A percentile compares a stretch with the other conserved stretches of the same genome.
Evolutionary conservation across 1,284 basidiomycete species (phyloP).

Genomic region (Wallemia hederae): DNA sequence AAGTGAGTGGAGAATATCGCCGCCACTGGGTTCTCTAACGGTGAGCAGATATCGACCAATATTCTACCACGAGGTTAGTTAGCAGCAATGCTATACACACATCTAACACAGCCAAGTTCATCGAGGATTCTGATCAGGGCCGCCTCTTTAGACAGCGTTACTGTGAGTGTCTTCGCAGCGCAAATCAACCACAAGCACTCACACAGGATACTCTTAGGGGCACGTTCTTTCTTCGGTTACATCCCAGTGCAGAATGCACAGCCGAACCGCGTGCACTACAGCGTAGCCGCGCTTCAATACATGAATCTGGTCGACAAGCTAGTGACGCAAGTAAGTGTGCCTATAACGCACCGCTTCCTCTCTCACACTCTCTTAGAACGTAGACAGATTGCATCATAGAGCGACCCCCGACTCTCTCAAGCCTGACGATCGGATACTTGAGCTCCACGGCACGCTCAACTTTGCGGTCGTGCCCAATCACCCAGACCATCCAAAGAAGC

Average conservation of each 20-base stretch:
- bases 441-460: conserved; percentile 66
- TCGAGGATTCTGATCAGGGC: conserved; percentile 31
- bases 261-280: conserved; percentile 64
- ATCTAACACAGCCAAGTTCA: background rate
- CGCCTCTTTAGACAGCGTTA: conserved; percentile 18
- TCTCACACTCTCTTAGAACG: conserved; percentile 12
- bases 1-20: background rate
- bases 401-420: conserved; percentile 18
- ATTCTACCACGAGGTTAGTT: background rate
- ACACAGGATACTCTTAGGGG: background rate
- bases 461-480: background rate
- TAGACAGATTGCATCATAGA: conserved; percentile 67
- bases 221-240: conserved; percentile 30
- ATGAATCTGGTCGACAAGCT: conserved; percentile 30
- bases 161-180: background rate
- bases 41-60: background rate
- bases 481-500: conserved; percentile 39
- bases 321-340: conserved; percentile 45
- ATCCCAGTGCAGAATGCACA: conserved; percentile 43
- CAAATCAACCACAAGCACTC: background rate
- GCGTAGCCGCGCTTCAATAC: conserved; percentile 49
- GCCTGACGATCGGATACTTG: conserved; percentile 27
- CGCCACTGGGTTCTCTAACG: background rate
- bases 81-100: background rate
- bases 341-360: background rate